Evolutionary conservation across 2,329 filamentous ascomycete species (phyloP), one percentile per base, ranked within the genome.

Genomic region (Diplodia sapinea): DNA sequence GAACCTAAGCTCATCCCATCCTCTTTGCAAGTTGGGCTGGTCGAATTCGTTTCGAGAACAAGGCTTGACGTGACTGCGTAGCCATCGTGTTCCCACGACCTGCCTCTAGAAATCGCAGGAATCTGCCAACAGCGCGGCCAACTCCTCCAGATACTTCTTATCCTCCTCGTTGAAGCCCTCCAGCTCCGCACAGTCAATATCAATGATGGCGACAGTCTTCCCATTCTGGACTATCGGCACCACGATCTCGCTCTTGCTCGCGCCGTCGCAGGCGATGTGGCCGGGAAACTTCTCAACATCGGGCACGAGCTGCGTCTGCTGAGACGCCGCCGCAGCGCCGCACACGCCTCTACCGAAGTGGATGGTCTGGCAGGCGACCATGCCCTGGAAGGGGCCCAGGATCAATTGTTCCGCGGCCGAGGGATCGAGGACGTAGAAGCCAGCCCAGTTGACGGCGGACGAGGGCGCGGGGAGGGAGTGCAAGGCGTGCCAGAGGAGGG

Each of bases 221-320:
- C 76, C 82, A n/a, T 73, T 73, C 68, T 81, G 74, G 11, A 90
- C 71, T 69, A 94, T 85, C 1, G 92, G 92, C 59, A 94, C 91
- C 20, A 95, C 92, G 75, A 95, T 89, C 82, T 95, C 92, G 75
- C 91, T 94, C 80, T 83, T 86, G 73, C 87, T 92, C 68, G 87
- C 89, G 4, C 87, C 86, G 77, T 95, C 92, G 76, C 92, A 94
- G 11, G 92, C 91, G 74, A 95, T 94, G 76, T 94, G 92, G 1
- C 91, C 91, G 0, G 90, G 89, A 74, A 94, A 94, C 63, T 80
- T 74, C 52, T 92, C 88, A 8, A 95, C 91, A 76, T 95, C 88
- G 13, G 82, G 79, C 0, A 85, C 82, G 1, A 93, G 76, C 79
- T 92, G 89, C 12, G 91, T 93, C 68, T 79, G 75, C 54, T 79